These are phyloP conservation scores for Punctularia strigosozonata DNA, from an alignment of 768 basidiomycete genomes.

Conservation along the genomic window DNA sequence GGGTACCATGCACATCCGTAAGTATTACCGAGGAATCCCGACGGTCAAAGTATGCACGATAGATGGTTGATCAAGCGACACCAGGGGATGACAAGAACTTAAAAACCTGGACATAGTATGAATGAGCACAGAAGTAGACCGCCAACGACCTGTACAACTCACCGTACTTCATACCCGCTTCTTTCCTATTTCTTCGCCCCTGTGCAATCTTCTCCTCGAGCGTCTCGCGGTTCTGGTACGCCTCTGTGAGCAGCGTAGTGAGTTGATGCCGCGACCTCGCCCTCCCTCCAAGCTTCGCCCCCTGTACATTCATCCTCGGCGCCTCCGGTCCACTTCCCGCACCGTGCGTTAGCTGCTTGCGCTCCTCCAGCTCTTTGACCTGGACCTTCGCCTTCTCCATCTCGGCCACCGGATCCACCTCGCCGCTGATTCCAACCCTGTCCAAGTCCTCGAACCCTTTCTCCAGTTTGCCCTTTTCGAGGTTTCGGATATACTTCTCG, in stretches of 20 bases:
- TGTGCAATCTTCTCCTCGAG: slow-evolving; percentile 79
- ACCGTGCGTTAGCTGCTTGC: slow-evolving; percentile 62
- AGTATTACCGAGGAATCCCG: too few relatives aligned
- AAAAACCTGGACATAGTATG: slow-evolving; percentile 1
- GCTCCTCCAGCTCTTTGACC: slow-evolving; percentile 63
- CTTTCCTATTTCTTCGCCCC: slow-evolving; percentile 73
- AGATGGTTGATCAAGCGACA: too few relatives aligned
- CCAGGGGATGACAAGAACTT: too few relatives aligned
- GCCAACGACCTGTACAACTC: slow-evolving; percentile 11
- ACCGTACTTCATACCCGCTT: slow-evolving; percentile 91
- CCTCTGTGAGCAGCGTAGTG: slow-evolving; percentile 69
- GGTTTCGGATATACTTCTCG: slow-evolving; percentile 54
- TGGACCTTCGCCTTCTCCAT: slow-evolving; percentile 71
- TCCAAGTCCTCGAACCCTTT: slow-evolving; percentile 75
- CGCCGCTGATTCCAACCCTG: too few relatives aligned
- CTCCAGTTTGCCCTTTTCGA: slow-evolving; percentile 54
- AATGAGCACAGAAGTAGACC: neutral
- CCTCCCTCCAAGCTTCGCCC: slow-evolving; percentile 56
- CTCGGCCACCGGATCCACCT: slow-evolving; percentile 48
- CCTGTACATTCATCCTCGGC: slow-evolving; percentile 80
- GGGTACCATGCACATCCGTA: too few relatives aligned
- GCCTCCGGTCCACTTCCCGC: slow-evolving; percentile 38
- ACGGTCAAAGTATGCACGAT: too few relatives aligned
- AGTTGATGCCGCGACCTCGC: slow-evolving; percentile 72
- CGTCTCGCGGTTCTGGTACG: slow-evolving; percentile 72